Percentiles rank a stretch among this genome's conserved stretches.
Evolutionary conservation across 2,329 filamentous ascomycete species (phyloP).

Genomic region (Fusarium transvaalense): DNA sequence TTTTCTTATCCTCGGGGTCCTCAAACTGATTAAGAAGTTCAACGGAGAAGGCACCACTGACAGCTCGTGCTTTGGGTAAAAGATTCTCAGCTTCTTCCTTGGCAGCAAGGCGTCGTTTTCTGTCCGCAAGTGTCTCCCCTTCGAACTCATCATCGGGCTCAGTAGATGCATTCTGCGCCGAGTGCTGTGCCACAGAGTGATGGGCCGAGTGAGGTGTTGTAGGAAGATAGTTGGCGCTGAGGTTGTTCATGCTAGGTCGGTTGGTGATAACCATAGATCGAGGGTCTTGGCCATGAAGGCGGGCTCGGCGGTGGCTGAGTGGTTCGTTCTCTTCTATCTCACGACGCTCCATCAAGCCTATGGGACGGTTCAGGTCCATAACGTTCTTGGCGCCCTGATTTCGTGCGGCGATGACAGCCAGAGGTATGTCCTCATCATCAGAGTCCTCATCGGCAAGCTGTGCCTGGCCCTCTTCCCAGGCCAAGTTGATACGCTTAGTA

Average conservation of each 20-base stretch:
- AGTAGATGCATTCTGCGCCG: slow-evolving; percentile 42
- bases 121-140: slow-evolving; percentile 74
- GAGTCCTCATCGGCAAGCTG: slow-evolving; percentile 60
- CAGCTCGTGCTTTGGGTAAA: slow-evolving; percentile 67
- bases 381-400: slow-evolving; percentile 65
- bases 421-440: slow-evolving; percentile 87
- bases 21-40: slow-evolving; percentile 77
- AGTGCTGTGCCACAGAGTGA: slow-evolving; percentile 32
- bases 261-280: slow-evolving; percentile 54
- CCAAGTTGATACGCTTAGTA: slow-evolving; percentile 82
- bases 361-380: slow-evolving; percentile 71
- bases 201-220: slow-evolving; percentile 42
- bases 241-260: slow-evolving; percentile 60
- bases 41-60: slow-evolving; percentile 74
- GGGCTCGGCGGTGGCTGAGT: slow-evolving; percentile 79
- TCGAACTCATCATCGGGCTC: slow-evolving; percentile 69
- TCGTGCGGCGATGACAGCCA: slow-evolving; percentile 80
- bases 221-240: slow-evolving; percentile 48
- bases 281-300: slow-evolving; percentile 75
- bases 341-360: slow-evolving; percentile 82
- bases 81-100: slow-evolving; percentile 61
- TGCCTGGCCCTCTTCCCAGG: slow-evolving; percentile 82
- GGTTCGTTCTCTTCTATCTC: slow-evolving; percentile 95
- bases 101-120: slow-evolving; percentile 73
- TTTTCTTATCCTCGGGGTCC: slow-evolving; percentile 59